These are phyloP conservation scores for Penicillium steckii DNA, from an alignment of 495 filamentous ascomycete genomes.

Conservation along the genomic window DNA sequence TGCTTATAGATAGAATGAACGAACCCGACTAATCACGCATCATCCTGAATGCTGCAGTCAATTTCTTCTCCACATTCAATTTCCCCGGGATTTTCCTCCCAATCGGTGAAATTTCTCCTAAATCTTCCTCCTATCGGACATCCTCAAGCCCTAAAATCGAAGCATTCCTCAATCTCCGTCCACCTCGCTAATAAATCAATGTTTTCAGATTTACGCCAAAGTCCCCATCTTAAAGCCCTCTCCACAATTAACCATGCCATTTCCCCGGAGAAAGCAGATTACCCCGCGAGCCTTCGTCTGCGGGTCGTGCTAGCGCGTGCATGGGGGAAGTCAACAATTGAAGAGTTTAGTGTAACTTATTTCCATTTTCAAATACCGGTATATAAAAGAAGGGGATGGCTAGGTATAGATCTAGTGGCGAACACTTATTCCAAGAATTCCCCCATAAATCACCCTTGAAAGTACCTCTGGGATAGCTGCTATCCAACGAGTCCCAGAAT, in stretches of 20 bases:
- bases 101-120: slow-evolving; percentile 28
- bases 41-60: not conserved
- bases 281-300: slow-evolving; percentile 16
- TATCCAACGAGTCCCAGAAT: no score
- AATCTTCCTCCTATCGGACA: slow-evolving; percentile 40
- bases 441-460: not conserved
- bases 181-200: slow-evolving; percentile 3
- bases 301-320: slow-evolving; percentile 5
- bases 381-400: not conserved
- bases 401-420: not conserved
- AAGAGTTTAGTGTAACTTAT: not conserved
- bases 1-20: no score
- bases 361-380: not conserved
- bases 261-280: slow-evolving; percentile 22
- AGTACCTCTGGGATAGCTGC: no score
- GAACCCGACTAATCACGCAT: not conserved
- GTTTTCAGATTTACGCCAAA: not conserved
- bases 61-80: not conserved
- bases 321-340: not conserved
- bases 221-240: not conserved
- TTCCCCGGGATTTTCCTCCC: slow-evolving; percentile 34
- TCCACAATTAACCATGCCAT: slow-evolving; percentile 15
- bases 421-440: not conserved
- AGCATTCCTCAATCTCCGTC: slow-evolving; percentile 9
- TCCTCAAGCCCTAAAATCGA: not conserved